phyloP scores from a whole-genome alignment of 345 rosid genomes.

The Gossypium bickii region DNA sequence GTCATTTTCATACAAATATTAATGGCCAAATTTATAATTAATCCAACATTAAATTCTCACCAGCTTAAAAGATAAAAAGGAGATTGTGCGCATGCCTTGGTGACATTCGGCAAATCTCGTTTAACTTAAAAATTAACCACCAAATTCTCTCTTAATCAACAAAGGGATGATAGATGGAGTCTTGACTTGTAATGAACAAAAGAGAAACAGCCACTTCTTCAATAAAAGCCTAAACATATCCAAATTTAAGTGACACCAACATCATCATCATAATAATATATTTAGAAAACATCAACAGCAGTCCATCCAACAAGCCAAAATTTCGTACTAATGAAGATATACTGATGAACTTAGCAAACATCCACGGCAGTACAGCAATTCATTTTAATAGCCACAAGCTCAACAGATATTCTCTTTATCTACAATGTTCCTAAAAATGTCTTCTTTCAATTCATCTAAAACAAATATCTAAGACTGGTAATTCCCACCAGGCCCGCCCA shows the following conservation, averaged over 20 bases:
- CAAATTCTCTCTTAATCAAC: no score
- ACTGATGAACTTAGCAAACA: background rate
- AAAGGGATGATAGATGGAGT: no score
- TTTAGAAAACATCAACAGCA: no score
- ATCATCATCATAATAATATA: background rate
- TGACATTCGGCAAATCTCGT: no score
- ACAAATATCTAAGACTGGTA: background rate
- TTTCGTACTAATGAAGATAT: background rate
- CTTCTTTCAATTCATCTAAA: background rate
- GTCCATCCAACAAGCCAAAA: background rate
- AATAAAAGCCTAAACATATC: background rate
- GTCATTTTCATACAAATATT: no score
- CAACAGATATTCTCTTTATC: background rate
- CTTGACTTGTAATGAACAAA: no score
- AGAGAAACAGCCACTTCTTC: no score
- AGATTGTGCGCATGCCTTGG: no score
- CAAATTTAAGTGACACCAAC: background rate
- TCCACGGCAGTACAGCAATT: background rate
- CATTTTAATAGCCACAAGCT: background rate
- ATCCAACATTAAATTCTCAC: no score
- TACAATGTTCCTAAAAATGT: conserved; percentile 3
- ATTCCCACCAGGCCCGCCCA: conserved; percentile 25
- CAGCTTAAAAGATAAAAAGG: no score
- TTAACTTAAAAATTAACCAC: no score
- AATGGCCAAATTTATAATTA: no score